A percentile compares a stretch with the other conserved stretches of the same genome.
phyloP scores from a whole-genome alignment of 305 asterid genomes.

The Coffea humblotiana region DNA sequence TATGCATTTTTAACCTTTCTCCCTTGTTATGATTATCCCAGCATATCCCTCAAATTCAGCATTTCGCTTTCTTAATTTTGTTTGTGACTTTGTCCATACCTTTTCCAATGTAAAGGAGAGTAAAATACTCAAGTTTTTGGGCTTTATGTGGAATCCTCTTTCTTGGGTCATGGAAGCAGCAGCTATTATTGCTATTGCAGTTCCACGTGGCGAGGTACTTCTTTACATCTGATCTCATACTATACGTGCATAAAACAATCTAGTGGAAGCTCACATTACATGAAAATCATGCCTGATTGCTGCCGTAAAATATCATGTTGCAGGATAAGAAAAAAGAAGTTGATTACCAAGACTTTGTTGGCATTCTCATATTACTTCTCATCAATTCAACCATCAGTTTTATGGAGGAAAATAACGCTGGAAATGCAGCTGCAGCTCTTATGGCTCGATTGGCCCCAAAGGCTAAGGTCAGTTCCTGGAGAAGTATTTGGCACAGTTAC shows the following conservation, averaged over 20 bases:
- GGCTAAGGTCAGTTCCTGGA: slow-evolving; percentile 45
- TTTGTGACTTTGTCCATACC: not conserved
- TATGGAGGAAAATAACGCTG: slow-evolving; percentile 65
- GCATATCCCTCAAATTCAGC: not conserved
- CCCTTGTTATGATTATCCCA: not conserved
- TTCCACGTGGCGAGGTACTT: slow-evolving; percentile 55
- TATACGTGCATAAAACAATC: not conserved
- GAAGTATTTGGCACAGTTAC: not conserved
- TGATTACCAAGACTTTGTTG: slow-evolving; percentile 54
- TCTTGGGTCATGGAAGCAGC: slow-evolving; percentile 78
- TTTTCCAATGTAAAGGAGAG: slow-evolving; percentile 40
- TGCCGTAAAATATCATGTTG: slow-evolving; percentile 4
- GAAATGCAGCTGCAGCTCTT: slow-evolving; percentile 71
- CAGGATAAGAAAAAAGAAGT: slow-evolving; percentile 35
- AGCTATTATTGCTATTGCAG: slow-evolving; percentile 53
- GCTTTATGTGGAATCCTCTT: slow-evolving; percentile 69
- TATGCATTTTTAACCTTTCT: not conserved
- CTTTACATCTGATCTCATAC: not conserved
- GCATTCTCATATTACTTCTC: slow-evolving; percentile 46
- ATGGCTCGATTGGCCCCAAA: slow-evolving; percentile 72
- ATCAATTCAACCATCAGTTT: slow-evolving; percentile 64
- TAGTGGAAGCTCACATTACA: not conserved
- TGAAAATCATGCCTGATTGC: slow-evolving; percentile 6
- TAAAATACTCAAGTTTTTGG: slow-evolving; percentile 55
- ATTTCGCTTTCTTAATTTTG: not conserved